A percentile compares a stretch with the other conserved stretches of the same genome.
Evolutionary conservation across 257 asterid species (phyloP).

Genomic region (Cordia subcordata): DNA sequence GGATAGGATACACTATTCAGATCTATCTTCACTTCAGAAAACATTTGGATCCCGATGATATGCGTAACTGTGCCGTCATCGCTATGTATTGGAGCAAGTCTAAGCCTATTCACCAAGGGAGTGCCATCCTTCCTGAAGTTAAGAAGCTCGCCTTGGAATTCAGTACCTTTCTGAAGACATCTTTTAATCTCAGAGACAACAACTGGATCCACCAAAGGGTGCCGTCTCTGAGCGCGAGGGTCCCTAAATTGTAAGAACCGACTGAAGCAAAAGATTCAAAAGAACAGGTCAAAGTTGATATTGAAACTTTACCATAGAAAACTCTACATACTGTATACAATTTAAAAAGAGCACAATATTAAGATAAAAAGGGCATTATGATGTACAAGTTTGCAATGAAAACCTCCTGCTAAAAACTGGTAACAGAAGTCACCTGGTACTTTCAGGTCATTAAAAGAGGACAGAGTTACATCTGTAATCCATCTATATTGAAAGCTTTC

Average conservation of each 20-base stretch:
- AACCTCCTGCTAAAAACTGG: too few relatives aligned
- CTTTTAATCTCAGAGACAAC: constrained; percentile 85
- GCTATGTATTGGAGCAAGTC: constrained; percentile 68
- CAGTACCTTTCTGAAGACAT: constrained; percentile 77
- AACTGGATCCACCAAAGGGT: constrained; percentile 91
- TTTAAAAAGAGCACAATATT: too few relatives aligned
- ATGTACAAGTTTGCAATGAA: too few relatives aligned
- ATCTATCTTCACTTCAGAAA: constrained; percentile 69
- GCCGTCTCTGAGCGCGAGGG: constrained; percentile 82
- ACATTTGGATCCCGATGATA: constrained; percentile 68
- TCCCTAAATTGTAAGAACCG: constrained; percentile 94
- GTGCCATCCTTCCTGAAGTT: constrained; percentile 94
- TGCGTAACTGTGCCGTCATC: constrained; percentile 85
- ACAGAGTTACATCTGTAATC: too few relatives aligned
- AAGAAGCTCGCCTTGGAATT: constrained; percentile 89
- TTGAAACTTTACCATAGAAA: too few relatives aligned
- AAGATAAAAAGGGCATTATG: background rate
- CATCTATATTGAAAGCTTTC: too few relatives aligned
- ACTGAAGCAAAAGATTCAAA: constrained; percentile 38
- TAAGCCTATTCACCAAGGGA: constrained; percentile 69
- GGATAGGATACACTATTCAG: constrained; percentile 72
- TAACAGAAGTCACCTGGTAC: too few relatives aligned
- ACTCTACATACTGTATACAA: too few relatives aligned
- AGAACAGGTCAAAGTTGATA: constrained; percentile 15
- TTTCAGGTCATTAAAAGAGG: too few relatives aligned